Base-by-base conservation (phyloP, 2,329 filamentous ascomycete genomes). In the Xylaria sp. region DNA sequence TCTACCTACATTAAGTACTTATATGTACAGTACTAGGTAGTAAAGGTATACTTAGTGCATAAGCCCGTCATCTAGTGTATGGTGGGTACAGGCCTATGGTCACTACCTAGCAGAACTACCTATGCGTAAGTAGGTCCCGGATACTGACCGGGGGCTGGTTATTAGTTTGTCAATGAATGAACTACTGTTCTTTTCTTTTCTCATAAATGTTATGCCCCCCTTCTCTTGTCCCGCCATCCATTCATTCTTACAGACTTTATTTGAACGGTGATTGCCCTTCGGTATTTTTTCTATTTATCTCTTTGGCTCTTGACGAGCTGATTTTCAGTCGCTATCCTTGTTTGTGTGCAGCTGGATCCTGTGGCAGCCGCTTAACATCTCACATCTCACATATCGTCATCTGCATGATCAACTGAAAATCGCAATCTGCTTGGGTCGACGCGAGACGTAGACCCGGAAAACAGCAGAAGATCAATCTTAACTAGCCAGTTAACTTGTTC, bases 201-300 rank as follows among this genome's bases (percentile, higher is more conserved):
- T 71, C 70, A 73, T 75, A 75, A 75, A 75, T 70, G 50, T 62
- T 60, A 65, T 37, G 12, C 21, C 32, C 55, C 62, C 53, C 59
- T 18, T 48, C 32, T 37, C 27, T 13, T 53, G 58, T 69, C 60
- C n/a, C n/a, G n/a, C n/a, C 68, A 44, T 64, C 60, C 64, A 35
- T 62, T 16, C 53, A 9, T 62, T 62, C 64, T 42, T 62, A n/a
- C 53, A 9, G 47, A 25, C 37, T 53, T 64, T 23, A 55, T 42
- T 63, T 67, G 67, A 57, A n/a, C 47, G 40, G 60, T 70, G 63
- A 72, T 75, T 65, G 60, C 67, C 69, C 23, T 69, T 51, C 53
- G n/a, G 10, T 29, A 37, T 70, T 66, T 21, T 47, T 40, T 48
- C 61, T 53, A 13, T 32, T 47, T 61, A 51, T 57, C 32, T 5